Evolutionary conservation across 2,329 filamentous ascomycete species (phyloP), one percentile per base, ranked within the genome.

Genomic region (Alternaria hordeiaustralica): DNA sequence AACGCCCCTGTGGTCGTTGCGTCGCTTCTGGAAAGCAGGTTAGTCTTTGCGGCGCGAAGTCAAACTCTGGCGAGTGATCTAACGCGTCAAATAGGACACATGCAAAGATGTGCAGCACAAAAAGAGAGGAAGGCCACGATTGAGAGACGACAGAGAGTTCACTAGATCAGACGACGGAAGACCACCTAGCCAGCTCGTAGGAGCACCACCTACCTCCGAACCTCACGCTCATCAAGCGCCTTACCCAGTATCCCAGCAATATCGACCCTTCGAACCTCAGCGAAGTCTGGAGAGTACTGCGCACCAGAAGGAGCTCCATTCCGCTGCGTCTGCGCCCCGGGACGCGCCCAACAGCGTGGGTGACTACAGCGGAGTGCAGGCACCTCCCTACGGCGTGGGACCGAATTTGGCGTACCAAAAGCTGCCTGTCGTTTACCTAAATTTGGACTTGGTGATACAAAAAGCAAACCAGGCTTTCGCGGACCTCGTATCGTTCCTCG

Each of bases 71-170:
- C 36, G 36, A 41, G 36, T 41, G 53, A 49, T 58, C 55, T 62
- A 58, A 67, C 53, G 43, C 25, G 30, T 25, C n/a, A 41, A 61
- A 69, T 73, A 95, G 84, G 91, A 94, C 61, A 86, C 89, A 8
- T 96, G 92, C 75, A 85, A 93, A 71, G 92, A 96, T 79, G 92
- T 96, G 33, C 90, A 93, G 75, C 92, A 96, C 80, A 96, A 95
- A 80, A 96, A 95, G 78, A 85, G 92, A 71, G 92, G 92, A 45
- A 87, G 92, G 53, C 92, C 92, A 63, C 87, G 92, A 67, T 83
- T 96, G 69, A 88, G 92, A 71, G 92, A 95, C 75, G 77, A 79
- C 55, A 76, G 78, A 62, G 73, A 80, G 18, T 77, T 79, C 49
- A 68, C 69, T 41, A 74, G 72, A 65, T 67, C 64, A 47, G 73